Evolutionary conservation across 208 protist genomes (phyloP), one percentile per base, ranked within the genome.

Genomic region (Novymonas esmeraldas): DNA sequence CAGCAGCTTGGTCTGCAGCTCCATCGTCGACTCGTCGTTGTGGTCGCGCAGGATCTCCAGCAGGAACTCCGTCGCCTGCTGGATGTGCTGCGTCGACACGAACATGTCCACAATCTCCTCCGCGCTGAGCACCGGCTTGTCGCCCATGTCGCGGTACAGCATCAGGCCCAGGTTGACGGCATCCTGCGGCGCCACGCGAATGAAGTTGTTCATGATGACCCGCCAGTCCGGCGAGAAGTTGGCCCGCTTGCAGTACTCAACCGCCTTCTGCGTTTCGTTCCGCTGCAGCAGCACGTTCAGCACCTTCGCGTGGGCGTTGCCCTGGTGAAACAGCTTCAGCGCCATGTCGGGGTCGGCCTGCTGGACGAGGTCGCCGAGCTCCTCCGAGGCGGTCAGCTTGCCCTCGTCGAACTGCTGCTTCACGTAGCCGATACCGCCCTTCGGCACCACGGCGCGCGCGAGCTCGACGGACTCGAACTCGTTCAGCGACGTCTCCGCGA

Each of bases 1-100:
- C 10, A 99, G 87, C 41, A 99, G 87, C 64, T 98, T 98, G 10
- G 99, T 99, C 87, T 99, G 99, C 6, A 99, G 89, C 33, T 93
- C 90, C 28, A 79, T 82, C 14, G 87, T 99, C 49, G 94, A 86
- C 73, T 97, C 95, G 52, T 88, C 83, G 71, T 84, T 86, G 78
- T 98, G 87, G 39, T 78, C 76, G 64, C 95, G 97, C 34, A 99
- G 84, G 14, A 99, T 92, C 44, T 99, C 98, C 34, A 99, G 84
- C 28, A 99, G 79, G 76, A 99, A 99, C 41, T 93, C 85, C 6
- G 98, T 99, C 18, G 96, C 97, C 72, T 98, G 94, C 75, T 99
- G 96, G 51, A 99, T 90, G 56, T 98, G 88, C 77, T 99, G 98
- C 22, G 76, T 75, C 18, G 92, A 85, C 45, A 98, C 82, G 69